Conservation (phyloP, 495 filamentous ascomycete species). For the Daldinia concentrica region DNA sequence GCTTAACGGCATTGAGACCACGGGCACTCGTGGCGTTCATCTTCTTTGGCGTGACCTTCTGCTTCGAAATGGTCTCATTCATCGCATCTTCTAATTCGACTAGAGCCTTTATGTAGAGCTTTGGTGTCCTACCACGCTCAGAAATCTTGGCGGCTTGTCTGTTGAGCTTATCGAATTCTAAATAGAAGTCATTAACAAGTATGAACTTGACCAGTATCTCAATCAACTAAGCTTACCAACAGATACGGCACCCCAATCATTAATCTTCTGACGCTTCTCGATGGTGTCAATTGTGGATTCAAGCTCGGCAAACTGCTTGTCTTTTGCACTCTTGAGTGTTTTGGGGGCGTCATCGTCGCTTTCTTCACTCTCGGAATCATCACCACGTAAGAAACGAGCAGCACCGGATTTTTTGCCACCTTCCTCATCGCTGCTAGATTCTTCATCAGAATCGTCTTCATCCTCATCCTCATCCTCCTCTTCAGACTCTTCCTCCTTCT, state of each 20-base stretch:
- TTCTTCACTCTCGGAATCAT: conserved; percentile 78
- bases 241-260: conserved; percentile 94
- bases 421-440: conserved; percentile 70
- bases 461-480: conserved; percentile 58
- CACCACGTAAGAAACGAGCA: conserved; percentile 81
- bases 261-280: conserved; percentile 96
- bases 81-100: conserved; percentile 95
- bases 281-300: conserved; percentile 88
- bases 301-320: conserved; percentile 94
- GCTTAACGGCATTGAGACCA: conserved; percentile 95
- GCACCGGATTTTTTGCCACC: conserved; percentile 71
- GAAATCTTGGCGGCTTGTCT: conserved; percentile 82
- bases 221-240: conserved; percentile 67
- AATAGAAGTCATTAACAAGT: conserved; percentile 11
- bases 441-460: conserved; percentile 67
- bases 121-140: conserved; percentile 80
- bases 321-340: conserved; percentile 94
- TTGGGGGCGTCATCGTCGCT: conserved; percentile 83
- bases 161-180: conserved; percentile 98
- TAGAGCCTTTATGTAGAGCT: conserved; percentile 90
- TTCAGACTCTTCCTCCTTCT: conserved; percentile 59
- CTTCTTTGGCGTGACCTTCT: conserved; percentile 96
- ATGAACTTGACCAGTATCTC: neutral
- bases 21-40: conserved; percentile 97
- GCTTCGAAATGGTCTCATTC: conserved; percentile 91